Evolutionary conservation across 2,329 filamentous ascomycete species (phyloP), one percentile per base, ranked within the genome.

Genomic region (Colletotrichum tropicale): DNA sequence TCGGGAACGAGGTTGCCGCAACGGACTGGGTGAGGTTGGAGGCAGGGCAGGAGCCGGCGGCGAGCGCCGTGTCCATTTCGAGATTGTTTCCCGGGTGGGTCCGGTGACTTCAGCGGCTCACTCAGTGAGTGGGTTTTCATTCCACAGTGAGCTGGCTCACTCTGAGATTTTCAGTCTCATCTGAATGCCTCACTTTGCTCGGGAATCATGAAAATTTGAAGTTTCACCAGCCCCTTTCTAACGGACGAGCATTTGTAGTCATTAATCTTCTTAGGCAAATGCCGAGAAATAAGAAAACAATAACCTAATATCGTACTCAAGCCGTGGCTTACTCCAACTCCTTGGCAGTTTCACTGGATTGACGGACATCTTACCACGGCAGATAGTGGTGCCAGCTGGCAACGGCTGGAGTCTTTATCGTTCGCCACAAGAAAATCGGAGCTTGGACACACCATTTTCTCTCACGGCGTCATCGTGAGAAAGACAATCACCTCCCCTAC

Each of bases 11-110:
- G 28, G 70, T n/a, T 28, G 38, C 43, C 15, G 34, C 34, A 55
- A 69, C 24, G 16, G 73, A 24, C 34, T 75, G 70, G 48, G 73
- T 75, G 58, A 69, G 58, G 58, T 75, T 75, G 34, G 58, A 60
- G n/a, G 73, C 58, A 30, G 68, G 56, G 43, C 60, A 56, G 26
- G 43, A 36, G 36, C 26, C 55, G 15, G 26, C 56, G 48, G 65
- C 6, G 43, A 75, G 52, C 28, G 61, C 61, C 30, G 64, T 24
- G 28, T 72, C 64, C 73, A 73, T 75, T 73, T 73, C n/a, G 26
- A 65, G 56, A 64, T 38, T 28, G 55, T 64, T 71, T 36, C 34
- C 16, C 26, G 6, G 24, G 73, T 75, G 73, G 73, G 73, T 68
- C 73, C 26, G 10, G 43, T 62, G 36, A 66, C 55, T 71, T 66